Percentiles rank a stretch among this genome's conserved stretches.
Evolutionary conservation across 2,329 filamentous ascomycete species (phyloP).

Genomic region (Xylariaceae sp.): DNA sequence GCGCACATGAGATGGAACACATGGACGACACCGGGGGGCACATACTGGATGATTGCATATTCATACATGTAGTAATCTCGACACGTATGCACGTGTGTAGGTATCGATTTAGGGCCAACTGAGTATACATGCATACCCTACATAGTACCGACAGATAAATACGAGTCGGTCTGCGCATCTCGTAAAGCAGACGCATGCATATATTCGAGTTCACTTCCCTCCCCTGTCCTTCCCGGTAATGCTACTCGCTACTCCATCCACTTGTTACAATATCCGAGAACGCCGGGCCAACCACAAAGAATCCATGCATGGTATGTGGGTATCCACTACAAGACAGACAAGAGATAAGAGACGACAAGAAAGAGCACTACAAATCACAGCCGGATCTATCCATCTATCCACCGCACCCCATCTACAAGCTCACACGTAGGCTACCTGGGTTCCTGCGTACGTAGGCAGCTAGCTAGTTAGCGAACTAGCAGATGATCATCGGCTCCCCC

Average conservation of each 20-base stretch:
- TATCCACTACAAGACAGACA: not conserved
- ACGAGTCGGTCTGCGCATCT: not conserved
- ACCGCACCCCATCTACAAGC: not conserved
- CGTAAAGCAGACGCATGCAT: not conserved
- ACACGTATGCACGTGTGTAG: not conserved
- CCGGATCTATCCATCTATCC: not conserved
- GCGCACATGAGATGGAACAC: too few relatives aligned
- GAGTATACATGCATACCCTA: not conserved
- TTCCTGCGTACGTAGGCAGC: too few relatives aligned
- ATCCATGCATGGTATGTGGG: not conserved
- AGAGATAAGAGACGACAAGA: not conserved
- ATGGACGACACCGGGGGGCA: too few relatives aligned
- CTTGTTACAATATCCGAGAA: not conserved
- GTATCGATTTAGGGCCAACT: not conserved
- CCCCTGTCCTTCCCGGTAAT: not conserved
- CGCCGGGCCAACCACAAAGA: not conserved
- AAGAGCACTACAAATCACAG: not conserved
- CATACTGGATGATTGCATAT: not conserved
- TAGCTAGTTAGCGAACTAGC: constrained; percentile 12
- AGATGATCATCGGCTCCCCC: constrained; percentile 32
- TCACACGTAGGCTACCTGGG: not conserved
- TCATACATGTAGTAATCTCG: not conserved
- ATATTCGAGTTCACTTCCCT: not conserved
- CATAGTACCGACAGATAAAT: not conserved
- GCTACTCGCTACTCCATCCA: not conserved